A percentile compares a stretch with the other conserved stretches of the same genome.
phyloP scores from a whole-genome alignment of 2,329 filamentous ascomycete genomes.

The Aspergillus candidus region DNA sequence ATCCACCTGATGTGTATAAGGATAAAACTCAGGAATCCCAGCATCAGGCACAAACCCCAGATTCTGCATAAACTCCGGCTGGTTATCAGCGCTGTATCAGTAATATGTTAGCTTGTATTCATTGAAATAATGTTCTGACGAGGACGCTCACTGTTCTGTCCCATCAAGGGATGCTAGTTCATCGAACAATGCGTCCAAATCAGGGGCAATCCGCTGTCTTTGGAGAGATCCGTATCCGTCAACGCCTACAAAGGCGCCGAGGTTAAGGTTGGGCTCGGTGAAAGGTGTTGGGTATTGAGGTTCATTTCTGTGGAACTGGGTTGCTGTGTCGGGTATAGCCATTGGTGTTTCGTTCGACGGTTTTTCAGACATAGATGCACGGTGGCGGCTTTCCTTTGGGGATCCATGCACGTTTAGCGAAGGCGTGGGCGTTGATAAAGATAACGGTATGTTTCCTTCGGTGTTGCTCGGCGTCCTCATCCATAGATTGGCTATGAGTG shows the following conservation, averaged over 20 bases:
- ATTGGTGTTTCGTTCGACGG: conserved; percentile 14
- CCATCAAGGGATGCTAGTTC: conserved; percentile 54
- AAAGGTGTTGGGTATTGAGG: conserved; percentile 23
- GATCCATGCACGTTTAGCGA: conserved; percentile 21
- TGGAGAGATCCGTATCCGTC: conserved; percentile 24
- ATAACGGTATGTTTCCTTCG: conserved; percentile 20
- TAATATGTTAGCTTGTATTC: conserved; percentile 8
- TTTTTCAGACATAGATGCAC: conserved; percentile 15
- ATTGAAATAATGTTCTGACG: neutral
- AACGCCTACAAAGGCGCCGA: conserved; percentile 25
- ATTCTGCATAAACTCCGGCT: conserved; percentile 36
- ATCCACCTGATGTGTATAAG: conserved; percentile 29
- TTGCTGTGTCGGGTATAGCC: conserved; percentile 16
- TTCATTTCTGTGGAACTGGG: conserved; percentile 16
- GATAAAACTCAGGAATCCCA: conserved; percentile 33
- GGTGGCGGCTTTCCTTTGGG: conserved; percentile 13
- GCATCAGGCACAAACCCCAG: conserved; percentile 32
- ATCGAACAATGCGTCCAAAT: conserved; percentile 50
- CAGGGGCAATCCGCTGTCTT: conserved; percentile 29
- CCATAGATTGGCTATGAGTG: conserved; percentile 25
- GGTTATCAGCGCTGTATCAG: conserved; percentile 25
- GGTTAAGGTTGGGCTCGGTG: conserved; percentile 22
- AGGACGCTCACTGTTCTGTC: conserved; percentile 38
- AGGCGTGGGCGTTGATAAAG: conserved; percentile 23
- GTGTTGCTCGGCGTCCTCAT: conserved; percentile 20